Evolutionary conservation across 495 filamentous ascomycete genomes (phyloP).

Genomic region (Penicillium simplicissimum): DNA sequence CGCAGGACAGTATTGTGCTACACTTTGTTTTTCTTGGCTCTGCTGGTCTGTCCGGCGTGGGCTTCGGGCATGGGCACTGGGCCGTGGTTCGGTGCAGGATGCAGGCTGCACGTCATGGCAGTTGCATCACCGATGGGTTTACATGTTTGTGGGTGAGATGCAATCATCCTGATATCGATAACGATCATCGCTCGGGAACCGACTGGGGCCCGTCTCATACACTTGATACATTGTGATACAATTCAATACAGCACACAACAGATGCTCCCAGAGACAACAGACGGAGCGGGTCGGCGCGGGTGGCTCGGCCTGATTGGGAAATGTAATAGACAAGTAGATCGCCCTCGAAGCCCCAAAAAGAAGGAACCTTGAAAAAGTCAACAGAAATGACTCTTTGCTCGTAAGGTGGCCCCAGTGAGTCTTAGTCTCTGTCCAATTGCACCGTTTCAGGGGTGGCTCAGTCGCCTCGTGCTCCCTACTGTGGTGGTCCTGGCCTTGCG

Average conservation of each 20-base stretch:
- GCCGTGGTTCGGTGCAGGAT: neutral
- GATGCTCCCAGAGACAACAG: neutral
- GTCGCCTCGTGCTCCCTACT: constrained; percentile 6
- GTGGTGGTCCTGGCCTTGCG: constrained; percentile 4
- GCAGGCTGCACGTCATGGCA: constrained; percentile 13
- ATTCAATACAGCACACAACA: neutral
- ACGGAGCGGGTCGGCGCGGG: constrained; percentile 14
- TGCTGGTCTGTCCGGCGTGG: neutral
- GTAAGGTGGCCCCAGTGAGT: neutral
- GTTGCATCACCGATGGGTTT: constrained; percentile 11
- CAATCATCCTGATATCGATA: constrained; percentile 17
- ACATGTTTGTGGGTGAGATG: constrained; percentile 5
- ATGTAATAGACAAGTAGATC: constrained; percentile 15
- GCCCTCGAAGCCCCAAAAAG: neutral
- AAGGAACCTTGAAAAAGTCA: neutral
- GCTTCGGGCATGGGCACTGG: neutral
- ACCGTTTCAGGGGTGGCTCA: constrained; percentile 19
- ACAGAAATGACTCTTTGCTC: no score
- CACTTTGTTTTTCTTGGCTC: neutral
- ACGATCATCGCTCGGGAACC: neutral
- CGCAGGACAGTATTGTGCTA: no score
- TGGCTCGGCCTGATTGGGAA: constrained; percentile 18
- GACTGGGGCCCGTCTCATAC: neutral
- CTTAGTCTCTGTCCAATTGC: neutral
- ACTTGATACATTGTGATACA: neutral